phyloP scores from a whole-genome alignment of 805 yeast species.

The Sungouiella blattae region DNA sequence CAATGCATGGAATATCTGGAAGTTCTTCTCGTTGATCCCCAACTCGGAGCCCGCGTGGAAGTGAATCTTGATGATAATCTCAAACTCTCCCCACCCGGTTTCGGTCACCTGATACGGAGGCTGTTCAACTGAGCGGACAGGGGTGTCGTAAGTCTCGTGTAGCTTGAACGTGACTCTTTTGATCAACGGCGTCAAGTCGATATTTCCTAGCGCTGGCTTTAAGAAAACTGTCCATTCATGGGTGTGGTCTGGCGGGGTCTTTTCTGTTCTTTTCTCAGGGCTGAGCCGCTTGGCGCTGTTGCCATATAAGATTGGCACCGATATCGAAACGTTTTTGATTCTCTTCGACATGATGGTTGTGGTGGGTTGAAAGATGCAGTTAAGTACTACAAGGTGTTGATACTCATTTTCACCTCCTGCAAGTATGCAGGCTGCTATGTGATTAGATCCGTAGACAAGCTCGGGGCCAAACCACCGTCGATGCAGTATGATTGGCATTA shows the following conservation, averaged over 20 bases:
- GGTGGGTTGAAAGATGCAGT: no score
- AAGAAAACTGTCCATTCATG: slow-evolving; percentile 95
- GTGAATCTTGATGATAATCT: slow-evolving; percentile 80
- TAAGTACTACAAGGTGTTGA: no score
- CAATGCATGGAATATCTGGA: slow-evolving; percentile 82
- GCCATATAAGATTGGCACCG: slow-evolving; percentile 80
- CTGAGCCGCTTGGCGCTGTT: slow-evolving; percentile 69
- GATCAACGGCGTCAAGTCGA: slow-evolving; percentile 75
- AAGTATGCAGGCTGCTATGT: no score
- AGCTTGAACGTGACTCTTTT: slow-evolving; percentile 91
- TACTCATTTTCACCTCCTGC: no score
- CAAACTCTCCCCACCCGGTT: slow-evolving; percentile 99
- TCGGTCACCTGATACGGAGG: slow-evolving; percentile 97
- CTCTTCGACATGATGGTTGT: slow-evolving; percentile 16
- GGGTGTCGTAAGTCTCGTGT: slow-evolving; percentile 88
- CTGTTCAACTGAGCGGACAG: slow-evolving; percentile 78
- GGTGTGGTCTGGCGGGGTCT: slow-evolving; percentile 84
- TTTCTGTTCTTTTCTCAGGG: slow-evolving; percentile 43
- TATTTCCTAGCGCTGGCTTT: slow-evolving; percentile 63
- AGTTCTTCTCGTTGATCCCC: slow-evolving; percentile 71
- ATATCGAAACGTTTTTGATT: slow-evolving; percentile 45
- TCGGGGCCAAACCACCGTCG: no score
- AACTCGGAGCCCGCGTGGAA: slow-evolving; percentile 73
- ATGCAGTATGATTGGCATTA: no score
- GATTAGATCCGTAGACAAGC: no score